These are phyloP conservation scores for Colletotrichum liriopes DNA, from an alignment of 2,329 filamentous ascomycete species.

Conservation along the genomic window DNA sequence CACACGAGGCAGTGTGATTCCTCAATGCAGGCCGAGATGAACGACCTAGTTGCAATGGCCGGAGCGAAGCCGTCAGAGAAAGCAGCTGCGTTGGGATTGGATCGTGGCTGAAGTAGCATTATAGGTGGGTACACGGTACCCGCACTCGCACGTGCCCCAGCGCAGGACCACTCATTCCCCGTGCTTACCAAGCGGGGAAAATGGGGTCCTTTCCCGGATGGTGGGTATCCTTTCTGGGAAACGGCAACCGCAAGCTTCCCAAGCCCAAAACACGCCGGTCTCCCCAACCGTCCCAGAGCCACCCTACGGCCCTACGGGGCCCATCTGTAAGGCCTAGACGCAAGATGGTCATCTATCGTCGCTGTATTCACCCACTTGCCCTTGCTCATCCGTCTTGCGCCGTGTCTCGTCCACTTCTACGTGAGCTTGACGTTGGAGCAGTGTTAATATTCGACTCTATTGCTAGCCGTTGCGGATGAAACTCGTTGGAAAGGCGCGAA, in stretches of 20 bases:
- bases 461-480: neutral
- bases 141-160: neutral
- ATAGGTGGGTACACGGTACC: conserved; percentile 1
- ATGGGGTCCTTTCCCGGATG: conserved; percentile 18
- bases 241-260: conserved; percentile 27
- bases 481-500: neutral
- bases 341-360: neutral
- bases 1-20: neutral
- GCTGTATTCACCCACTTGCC: neutral
- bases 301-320: neutral
- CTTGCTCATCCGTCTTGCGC: neutral
- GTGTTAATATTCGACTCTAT: neutral
- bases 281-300: neutral
- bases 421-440: neutral
- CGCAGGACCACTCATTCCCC: conserved; percentile 4
- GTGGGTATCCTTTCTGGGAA: conserved; percentile 26
- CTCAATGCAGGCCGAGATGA: conserved; percentile 6
- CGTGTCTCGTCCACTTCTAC: neutral
- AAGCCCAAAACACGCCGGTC: conserved; percentile 31
- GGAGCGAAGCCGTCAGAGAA: neutral
- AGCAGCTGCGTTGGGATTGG: neutral
- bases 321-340: conserved; percentile 10
- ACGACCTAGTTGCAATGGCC: neutral
- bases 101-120: conserved; percentile 6
- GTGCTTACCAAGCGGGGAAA: conserved; percentile 7